Evolutionary conservation across 1,284 basidiomycete species (phyloP), one percentile per base, ranked within the genome.

Genomic region (Megacollybia platyphylla): DNA sequence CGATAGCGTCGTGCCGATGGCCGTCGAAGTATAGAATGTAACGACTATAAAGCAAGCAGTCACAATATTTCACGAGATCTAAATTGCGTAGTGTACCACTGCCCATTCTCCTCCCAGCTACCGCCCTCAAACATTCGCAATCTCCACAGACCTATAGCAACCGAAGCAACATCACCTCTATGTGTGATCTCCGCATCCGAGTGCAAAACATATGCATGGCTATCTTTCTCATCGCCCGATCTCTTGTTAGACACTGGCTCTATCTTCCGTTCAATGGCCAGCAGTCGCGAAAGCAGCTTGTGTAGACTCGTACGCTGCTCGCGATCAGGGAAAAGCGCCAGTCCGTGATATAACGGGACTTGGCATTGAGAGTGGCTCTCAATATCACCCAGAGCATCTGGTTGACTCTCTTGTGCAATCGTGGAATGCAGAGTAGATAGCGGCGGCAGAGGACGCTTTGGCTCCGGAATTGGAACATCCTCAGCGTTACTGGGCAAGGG

Each of bases 91-190:
- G 43, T 45, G 7, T 48, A 27, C 49, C 47, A 50, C 2, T 37
- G 26, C 15, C 35, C 18, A 5, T 43, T 34, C 28, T 36, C 41
- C 11, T 61, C 59, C 65, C 65, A 70, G 5, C 58, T 62, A 13
- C 53, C 63, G 2, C 73, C 71, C 51, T 85, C 78, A 68, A 79
- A 87, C 71, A 87, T 75, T 45, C 77, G 65, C 38, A 86, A 46
- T 46, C 85, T 71, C 84, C 84, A 87, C 15, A 87, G 52, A 1
- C 85, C 81, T 39, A 80, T 70, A 0, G 76, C 78, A 8, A 81
- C 59, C 4, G 76, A 67, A 2, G 70, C 74, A 4, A 70, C 62
- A 51, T 87, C 84, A 0, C 68, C 77, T 35, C 73, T 63, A 41
- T 57, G 55, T 9, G 70, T 51, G 0, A 70, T 73, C 13, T 62